These are phyloP conservation scores for Lolium rigidum DNA, from an alignment of 176 grass and related monocot genomes.

Conservation along the genomic window DNA sequence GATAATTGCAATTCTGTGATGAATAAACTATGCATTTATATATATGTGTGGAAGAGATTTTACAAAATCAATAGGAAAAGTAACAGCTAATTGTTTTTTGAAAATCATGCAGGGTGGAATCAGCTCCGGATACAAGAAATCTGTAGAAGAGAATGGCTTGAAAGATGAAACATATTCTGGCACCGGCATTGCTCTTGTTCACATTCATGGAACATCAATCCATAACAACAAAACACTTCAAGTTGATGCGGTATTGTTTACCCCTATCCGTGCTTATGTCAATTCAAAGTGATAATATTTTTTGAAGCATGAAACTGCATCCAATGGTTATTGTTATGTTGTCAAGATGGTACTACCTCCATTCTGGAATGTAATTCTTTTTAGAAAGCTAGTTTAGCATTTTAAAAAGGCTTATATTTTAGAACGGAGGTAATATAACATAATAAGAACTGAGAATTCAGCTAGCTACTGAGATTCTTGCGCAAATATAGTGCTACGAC, in stretches of 20 bases:
- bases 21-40: slow-evolving; percentile 14
- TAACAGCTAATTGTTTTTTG: slow-evolving; percentile 16
- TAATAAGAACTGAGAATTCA: slow-evolving; percentile 9
- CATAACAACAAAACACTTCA: slow-evolving; percentile 91
- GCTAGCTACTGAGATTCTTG: slow-evolving; percentile 27
- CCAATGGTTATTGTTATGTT: slow-evolving; percentile 11
- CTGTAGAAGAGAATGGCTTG: slow-evolving; percentile 60
- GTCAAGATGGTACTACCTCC: neutral
- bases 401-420: no score
- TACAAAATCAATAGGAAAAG: slow-evolving; percentile 10
- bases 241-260: slow-evolving; percentile 78
- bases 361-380: neutral
- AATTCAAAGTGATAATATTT: slow-evolving; percentile 21
- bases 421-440: neutral
- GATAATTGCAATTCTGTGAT: slow-evolving; percentile 7
- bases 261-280: slow-evolving; percentile 20
- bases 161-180: slow-evolving; percentile 86
- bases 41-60: slow-evolving; percentile 12
- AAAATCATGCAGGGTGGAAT: slow-evolving; percentile 74
- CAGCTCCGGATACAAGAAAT: slow-evolving; percentile 78
- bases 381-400: neutral
- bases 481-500: neutral
- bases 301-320: slow-evolving; percentile 24
- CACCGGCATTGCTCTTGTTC: slow-evolving; percentile 73
- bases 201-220: slow-evolving; percentile 65